Conservation (phyloP, 495 filamentous ascomycete species). For the Hypomontagnella submonticulosa region DNA sequence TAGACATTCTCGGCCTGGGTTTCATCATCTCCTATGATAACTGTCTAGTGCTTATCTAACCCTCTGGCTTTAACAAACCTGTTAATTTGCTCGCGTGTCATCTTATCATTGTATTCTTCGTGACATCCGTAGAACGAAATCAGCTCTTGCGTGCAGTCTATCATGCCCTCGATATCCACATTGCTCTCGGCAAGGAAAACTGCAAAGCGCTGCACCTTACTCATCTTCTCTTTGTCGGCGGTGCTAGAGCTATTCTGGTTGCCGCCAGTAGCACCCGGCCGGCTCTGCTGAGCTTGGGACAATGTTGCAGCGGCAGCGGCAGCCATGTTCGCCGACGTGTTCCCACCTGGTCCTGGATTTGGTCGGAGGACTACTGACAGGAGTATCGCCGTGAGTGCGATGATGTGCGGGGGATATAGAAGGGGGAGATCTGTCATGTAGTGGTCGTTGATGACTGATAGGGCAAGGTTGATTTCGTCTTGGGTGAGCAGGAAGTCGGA, state of each 20-base stretch:
- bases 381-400: constrained; percentile 90
- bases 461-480: constrained; percentile 83
- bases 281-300: constrained; percentile 53
- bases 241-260: constrained; percentile 31
- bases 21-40: not conserved
- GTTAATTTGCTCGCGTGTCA: constrained; percentile 70
- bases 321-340: constrained; percentile 51
- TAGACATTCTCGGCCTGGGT: not conserved
- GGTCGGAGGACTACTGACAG: constrained; percentile 81
- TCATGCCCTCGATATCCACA: constrained; percentile 89
- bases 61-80: constrained; percentile 85
- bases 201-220: constrained; percentile 77
- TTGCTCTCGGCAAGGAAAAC: constrained; percentile 92
- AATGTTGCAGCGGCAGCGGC: constrained; percentile 55
- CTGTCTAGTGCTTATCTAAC: constrained; percentile 71
- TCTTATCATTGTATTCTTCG: constrained; percentile 89
- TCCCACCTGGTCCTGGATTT: constrained; percentile 45
- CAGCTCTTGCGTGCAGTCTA: constrained; percentile 94
- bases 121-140: constrained; percentile 94
- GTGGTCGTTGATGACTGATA: constrained; percentile 93
- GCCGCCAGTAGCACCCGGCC: constrained; percentile 40
- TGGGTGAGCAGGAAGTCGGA: constrained; percentile 72
- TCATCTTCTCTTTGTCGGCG: constrained; percentile 45
- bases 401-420: constrained; percentile 86
- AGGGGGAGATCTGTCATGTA: constrained; percentile 94